A percentile compares a stretch with the other conserved stretches of the same genome.
phyloP scores from a whole-genome alignment of 2,329 filamentous ascomycete species.

The Fonsecaea erecta region DNA sequence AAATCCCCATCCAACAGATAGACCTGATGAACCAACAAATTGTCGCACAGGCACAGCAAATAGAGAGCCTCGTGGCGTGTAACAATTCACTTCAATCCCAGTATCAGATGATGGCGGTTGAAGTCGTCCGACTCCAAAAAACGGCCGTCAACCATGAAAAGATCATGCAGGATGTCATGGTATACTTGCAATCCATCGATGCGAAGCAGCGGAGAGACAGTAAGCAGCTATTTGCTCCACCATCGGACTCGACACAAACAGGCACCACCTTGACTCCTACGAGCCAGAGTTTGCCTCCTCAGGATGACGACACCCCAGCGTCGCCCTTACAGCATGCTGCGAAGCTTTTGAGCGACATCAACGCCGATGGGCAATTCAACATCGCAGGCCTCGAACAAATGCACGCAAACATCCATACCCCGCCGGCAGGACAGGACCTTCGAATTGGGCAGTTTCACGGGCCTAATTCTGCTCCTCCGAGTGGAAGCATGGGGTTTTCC shows the following conservation, averaged over 20 bases:
- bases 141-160: conserved; percentile 74
- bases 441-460: conserved; percentile 57
- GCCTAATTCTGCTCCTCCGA: conserved; percentile 52
- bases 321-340: conserved; percentile 71
- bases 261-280: conserved; percentile 51
- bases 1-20: conserved; percentile 83
- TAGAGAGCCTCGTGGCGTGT: conserved; percentile 83
- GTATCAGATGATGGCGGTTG: conserved; percentile 67
- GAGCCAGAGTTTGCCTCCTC: conserved; percentile 48
- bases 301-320: conserved; percentile 64
- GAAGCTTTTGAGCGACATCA: conserved; percentile 68
- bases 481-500: conserved; percentile 55
- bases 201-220: conserved; percentile 67
- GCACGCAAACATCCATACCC: conserved; percentile 44
- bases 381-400: conserved; percentile 68
- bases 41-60: conserved; percentile 87
- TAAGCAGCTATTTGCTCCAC: conserved; percentile 50
- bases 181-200: conserved; percentile 67
- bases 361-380: conserved; percentile 68
- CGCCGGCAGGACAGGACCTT: conserved; percentile 41
- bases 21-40: conserved; percentile 86
- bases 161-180: conserved; percentile 73
- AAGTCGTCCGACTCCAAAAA: conserved; percentile 68
- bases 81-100: conserved; percentile 77
- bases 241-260: conserved; percentile 48